Evolutionary conservation across 495 filamentous ascomycete species (phyloP).

Genomic region (Neurospora sp.): DNA sequence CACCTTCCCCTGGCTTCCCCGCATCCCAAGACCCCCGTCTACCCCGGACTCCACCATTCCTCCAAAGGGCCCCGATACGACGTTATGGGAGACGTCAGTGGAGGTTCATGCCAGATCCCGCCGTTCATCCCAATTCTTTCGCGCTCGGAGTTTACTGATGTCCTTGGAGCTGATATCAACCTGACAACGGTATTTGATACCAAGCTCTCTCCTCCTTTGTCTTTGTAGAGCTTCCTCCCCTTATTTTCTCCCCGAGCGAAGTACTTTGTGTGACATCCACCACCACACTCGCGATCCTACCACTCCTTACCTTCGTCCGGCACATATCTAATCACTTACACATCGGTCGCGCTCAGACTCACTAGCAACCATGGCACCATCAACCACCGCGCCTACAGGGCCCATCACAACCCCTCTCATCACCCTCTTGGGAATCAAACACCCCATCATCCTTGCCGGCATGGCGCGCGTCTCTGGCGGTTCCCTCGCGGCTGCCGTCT

Average conservation of each 20-base stretch:
- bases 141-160: neutral
- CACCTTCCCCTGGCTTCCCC: slow-evolving; percentile 2
- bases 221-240: neutral
- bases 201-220: neutral
- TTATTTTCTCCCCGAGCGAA: neutral
- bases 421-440: slow-evolving; percentile 60
- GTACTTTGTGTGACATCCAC: neutral
- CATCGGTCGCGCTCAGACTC: neutral
- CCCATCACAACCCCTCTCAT: slow-evolving; percentile 68
- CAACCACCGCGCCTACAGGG: slow-evolving; percentile 22
- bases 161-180: neutral
- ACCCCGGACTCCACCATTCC: slow-evolving; percentile 5
- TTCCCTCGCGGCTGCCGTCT: slow-evolving; percentile 72
- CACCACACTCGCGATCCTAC: neutral
- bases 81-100: neutral
- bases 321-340: neutral
- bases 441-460: slow-evolving; percentile 79
- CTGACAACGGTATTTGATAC: neutral
- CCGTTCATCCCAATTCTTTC: neutral
- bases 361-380: neutral
- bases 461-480: slow-evolving; percentile 79
- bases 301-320: neutral
- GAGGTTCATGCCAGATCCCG: neutral
- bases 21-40: slow-evolving; percentile 3
- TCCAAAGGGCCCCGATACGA: neutral